Evolutionary conservation across 2,329 filamentous ascomycete genomes (phyloP).

Genomic region (Pezicula radicicola): DNA sequence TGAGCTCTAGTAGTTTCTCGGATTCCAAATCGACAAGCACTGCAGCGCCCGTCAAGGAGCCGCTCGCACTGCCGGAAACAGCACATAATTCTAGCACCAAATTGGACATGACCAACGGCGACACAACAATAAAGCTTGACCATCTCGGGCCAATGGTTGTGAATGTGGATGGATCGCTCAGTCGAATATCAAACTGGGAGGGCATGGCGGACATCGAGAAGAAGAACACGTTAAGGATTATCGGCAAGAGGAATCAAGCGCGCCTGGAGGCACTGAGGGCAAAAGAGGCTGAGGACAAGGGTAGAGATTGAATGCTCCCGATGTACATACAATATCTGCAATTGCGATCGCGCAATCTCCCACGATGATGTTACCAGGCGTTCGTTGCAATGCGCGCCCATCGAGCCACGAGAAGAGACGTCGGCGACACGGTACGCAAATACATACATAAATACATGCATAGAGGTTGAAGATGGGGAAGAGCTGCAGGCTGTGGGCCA

Average conservation of each 20-base stretch:
- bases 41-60: slow-evolving; percentile 2
- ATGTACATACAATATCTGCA: no score
- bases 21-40: not conserved
- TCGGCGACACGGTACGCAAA: no score
- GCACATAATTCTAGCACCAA: slow-evolving; percentile 9
- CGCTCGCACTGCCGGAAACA: slow-evolving; percentile 13
- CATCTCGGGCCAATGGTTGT: slow-evolving; percentile 72
- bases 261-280: slow-evolving; percentile 53
- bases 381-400: no score
- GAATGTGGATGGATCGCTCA: slow-evolving; percentile 68
- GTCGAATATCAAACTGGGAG: slow-evolving; percentile 70
- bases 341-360: no score
- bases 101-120: slow-evolving; percentile 17
- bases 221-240: slow-evolving; percentile 61
- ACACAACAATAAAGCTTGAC: slow-evolving; percentile 54
- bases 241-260: slow-evolving; percentile 67
- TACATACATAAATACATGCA: no score
- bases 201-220: slow-evolving; percentile 68
- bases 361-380: no score
- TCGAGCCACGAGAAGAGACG: no score
- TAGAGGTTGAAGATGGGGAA: no score
- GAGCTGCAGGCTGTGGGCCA: no score
- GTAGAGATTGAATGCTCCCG: not conserved
- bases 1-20: not conserved
- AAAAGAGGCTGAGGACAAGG: slow-evolving; percentile 24